These are phyloP conservation scores for Cladophialophora carrionii DNA, from an alignment of 2,329 filamentous ascomycete species.

Conservation along the genomic window DNA sequence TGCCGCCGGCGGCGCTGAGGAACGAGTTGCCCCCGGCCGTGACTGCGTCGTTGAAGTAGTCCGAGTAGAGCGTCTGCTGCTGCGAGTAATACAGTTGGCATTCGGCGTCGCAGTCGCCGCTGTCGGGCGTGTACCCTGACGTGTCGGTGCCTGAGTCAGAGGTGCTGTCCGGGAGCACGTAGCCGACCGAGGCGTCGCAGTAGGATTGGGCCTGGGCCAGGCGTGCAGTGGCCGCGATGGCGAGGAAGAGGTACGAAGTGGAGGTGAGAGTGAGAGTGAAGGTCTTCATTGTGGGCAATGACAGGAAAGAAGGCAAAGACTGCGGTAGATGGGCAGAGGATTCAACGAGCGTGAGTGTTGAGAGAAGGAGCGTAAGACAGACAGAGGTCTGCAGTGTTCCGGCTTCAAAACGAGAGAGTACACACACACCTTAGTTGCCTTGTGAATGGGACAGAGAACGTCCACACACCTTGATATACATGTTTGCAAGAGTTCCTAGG, in stretches of 20 bases:
- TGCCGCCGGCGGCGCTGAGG: not conserved
- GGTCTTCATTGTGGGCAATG: not conserved
- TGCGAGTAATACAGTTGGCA: slow-evolving; percentile 3
- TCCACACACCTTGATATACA: not conserved
- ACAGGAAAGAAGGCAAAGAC: not conserved
- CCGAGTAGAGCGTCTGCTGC: not conserved
- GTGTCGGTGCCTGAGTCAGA: not conserved
- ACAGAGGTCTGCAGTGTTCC: not conserved
- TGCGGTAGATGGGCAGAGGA: not conserved
- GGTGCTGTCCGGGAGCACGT: not conserved
- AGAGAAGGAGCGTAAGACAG: not conserved
- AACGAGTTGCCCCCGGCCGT: not conserved
- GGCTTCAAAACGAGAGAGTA: not conserved
- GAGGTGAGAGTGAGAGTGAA: not conserved
- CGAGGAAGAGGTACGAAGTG: not conserved
- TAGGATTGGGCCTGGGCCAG: not conserved
- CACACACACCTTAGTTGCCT: not conserved
- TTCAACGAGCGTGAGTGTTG: not conserved
- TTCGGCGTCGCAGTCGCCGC: slow-evolving; percentile 3
- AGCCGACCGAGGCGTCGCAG: not conserved
- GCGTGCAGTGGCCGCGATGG: not conserved
- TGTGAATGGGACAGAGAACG: not conserved
- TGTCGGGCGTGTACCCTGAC: not conserved
- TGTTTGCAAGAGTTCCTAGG: not conserved
- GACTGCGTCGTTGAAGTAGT: slow-evolving; percentile 7